Evolutionary conservation across 1,284 basidiomycete species (phyloP), one percentile per base, ranked within the genome.

Genomic region (Melampsora americana): DNA sequence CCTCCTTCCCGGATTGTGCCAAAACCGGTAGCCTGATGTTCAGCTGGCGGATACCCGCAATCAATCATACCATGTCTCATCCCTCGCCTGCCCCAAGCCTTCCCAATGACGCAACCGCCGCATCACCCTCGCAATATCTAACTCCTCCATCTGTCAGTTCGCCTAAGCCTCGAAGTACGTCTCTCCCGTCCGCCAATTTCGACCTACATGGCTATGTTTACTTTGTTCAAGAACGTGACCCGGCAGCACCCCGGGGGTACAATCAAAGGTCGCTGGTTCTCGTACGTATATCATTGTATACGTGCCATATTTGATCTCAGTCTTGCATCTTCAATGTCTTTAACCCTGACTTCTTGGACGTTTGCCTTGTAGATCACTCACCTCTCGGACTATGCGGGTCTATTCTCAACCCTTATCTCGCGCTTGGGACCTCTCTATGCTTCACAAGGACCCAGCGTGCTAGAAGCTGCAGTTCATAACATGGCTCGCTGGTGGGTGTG

Each of bases 1-100:
- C 92, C 0, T 89, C 93, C 0, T 94, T 99, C 81, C 95, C 95
- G 0, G 95, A 97, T 81, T 94, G 92, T 12, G 79, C 82, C 5
- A 82, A 82, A 61, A 82, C 82, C 79, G 46, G 79, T 79, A 64
- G 82, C 81, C 61, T 82, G 80, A 1, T 83, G 80, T 80, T 79
- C 82, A 46, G 80, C 81, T 66, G 78, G 82, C 35, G 82, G 80
- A 73, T 81, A 80, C 50, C 82, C 80, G 48, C 30, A 65, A 30
- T 9, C 5, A 26, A 64, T 64, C 61, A 64, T 28, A 23, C 28
- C 16, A 67, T 16, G 44, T 53, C 32, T 35, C 66, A 18, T 35
- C 46, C 7, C 18, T 30, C 66, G 59, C 44, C 50, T 30, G 26
- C 44, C 23, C 23, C 23, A 4, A n/a, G 48, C 44, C 48, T 16